phyloP scores from a whole-genome alignment of 345 rosid species.

The Cardamine chenopodiifolia region DNA sequence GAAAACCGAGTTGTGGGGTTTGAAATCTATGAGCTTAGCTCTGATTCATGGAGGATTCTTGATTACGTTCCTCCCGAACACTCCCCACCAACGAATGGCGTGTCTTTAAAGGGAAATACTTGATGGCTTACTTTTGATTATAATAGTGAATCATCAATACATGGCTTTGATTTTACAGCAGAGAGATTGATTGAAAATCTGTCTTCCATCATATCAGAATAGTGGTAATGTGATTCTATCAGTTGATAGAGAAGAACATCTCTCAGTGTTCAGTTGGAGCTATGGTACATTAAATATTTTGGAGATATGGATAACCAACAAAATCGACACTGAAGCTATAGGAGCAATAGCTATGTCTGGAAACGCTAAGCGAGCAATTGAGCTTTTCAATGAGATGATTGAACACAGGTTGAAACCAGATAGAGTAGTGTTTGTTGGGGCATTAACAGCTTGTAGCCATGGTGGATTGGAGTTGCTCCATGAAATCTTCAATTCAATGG shows the following conservation, averaged over 20 bases:
- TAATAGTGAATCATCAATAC: neutral
- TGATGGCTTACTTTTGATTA: neutral
- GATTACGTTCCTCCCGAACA: neutral
- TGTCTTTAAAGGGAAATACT: neutral
- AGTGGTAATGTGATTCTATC: accelerated
- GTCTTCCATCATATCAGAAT: neutral
- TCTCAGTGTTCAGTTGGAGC: neutral
- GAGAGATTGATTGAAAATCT: neutral
- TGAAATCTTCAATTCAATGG: slow-evolving; percentile 59
- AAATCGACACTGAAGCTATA: slow-evolving; percentile 21
- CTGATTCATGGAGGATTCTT: neutral
- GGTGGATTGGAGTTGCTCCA: slow-evolving; percentile 61
- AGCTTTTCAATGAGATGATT: slow-evolving; percentile 59
- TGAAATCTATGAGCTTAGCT: neutral
- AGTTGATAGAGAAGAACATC: neutral
- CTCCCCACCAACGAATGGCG: too few species aligned
- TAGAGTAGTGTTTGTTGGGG: slow-evolving; percentile 51
- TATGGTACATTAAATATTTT: neutral
- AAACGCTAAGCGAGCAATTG: slow-evolving; percentile 49
- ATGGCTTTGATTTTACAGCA: neutral
- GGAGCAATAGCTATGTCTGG: slow-evolving; percentile 66
- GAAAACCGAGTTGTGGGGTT: too few species aligned
- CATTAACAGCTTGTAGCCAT: slow-evolving; percentile 67
- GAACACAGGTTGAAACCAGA: slow-evolving; percentile 59
- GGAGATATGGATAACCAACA: neutral